Evolutionary conservation across 1,284 basidiomycete species (phyloP), one percentile per base, ranked within the genome.

Genomic region (Sanghuangporus sanghuang): DNA sequence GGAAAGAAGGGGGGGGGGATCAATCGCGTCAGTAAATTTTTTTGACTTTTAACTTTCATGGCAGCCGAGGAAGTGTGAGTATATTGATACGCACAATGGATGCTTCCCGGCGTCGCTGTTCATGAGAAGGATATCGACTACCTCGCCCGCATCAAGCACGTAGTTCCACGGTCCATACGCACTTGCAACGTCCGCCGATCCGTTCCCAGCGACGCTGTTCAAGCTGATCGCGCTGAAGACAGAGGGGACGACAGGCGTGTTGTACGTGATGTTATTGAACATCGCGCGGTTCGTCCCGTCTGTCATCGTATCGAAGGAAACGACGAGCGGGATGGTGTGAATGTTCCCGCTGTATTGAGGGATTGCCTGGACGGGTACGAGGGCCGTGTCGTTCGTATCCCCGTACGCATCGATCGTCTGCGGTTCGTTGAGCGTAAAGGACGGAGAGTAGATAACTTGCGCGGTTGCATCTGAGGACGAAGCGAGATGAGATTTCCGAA

Each of bases 121-220:
- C 73, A 87, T 86, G 56, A 97, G 76, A 1, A 89, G 84, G 60
- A 98, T 79, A 73, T 97, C 87, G 56, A 98, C 77, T 3, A 91
- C 87, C 9, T 92, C 85, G 49, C 86, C 77, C 70, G 93, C 85
- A 40, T 92, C 78, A 38, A 96, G 73, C 7, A 96, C 79, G 70
- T 90, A 86, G 67, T 85, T 87, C 70, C 83, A 82, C 7, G 90
- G 85, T 11, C 95, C 95, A 74, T 97, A 98, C 9, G 92, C 87
- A n/a, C 71, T 72, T 39, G 76, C 74, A 21, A 78, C 75, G n/a
- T 83, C 85, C 6, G 93, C 73, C 61, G 78, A 74, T 56, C 76
- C 71, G 58, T 79, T 4, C 77, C 64, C 61, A 2, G 60, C 56
- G 4, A 62, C 60, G 12, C 52, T 32, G 32, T 65, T 87, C 72